Evolutionary conservation across 257 asterid genomes (phyloP).

Genomic region (Plantago ovata): DNA sequence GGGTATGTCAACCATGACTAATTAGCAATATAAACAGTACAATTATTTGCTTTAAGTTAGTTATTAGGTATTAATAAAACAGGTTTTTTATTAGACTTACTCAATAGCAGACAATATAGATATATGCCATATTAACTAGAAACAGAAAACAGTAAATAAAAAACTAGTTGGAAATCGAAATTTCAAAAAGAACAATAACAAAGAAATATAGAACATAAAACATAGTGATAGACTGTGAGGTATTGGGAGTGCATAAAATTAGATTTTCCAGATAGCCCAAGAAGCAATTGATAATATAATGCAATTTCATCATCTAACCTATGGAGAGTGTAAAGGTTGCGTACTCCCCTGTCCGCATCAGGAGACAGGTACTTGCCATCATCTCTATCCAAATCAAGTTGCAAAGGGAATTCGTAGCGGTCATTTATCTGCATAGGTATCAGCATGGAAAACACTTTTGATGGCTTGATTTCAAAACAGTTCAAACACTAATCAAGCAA

Average conservation of each 20-base stretch:
- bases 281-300: conserved; percentile 5
- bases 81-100: too few species aligned
- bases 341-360: conserved; percentile 44
- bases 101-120: too few species aligned
- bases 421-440: conserved; percentile 37
- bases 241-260: too few species aligned
- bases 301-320: conserved; percentile 33
- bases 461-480: too few species aligned
- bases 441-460: conserved; percentile 15
- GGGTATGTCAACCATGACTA: too few species aligned
- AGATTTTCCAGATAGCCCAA: background rate
- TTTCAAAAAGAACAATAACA: too few species aligned
- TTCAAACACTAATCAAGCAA: background rate
- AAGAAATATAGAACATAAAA: too few species aligned
- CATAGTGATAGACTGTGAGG: too few species aligned
- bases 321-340: conserved; percentile 50
- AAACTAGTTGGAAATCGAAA: too few species aligned
- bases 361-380: conserved; percentile 40
- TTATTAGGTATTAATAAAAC: too few species aligned
- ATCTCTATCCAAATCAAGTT: conserved; percentile 49
- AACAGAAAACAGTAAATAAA: background rate
- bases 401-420: conserved; percentile 43
- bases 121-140: background rate
- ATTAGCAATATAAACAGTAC: too few species aligned
- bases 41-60: too few species aligned